Evolutionary conservation across 192 early-diverging fungal species (phyloP), one percentile per base, ranked within the genome.

Genomic region (Coemansia asiatica): DNA sequence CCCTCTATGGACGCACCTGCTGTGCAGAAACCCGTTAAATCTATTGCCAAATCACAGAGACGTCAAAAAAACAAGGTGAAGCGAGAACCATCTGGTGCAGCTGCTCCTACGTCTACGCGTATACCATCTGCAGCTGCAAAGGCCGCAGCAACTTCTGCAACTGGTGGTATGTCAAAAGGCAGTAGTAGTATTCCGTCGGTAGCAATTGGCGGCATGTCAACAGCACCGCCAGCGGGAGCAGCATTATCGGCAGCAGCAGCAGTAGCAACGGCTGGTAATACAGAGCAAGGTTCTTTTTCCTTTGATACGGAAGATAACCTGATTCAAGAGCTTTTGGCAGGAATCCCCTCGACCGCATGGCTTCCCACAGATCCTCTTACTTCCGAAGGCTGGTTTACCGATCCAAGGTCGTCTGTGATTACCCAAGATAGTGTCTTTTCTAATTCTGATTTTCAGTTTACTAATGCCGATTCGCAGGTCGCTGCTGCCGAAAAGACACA

Each of bases 301-400:
- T 51, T 71, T 22, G 72, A 74, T 44, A 62, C 54, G 7, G 76
- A 74, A 7, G 77, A 80, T 44, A 58, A 29, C 12, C 31, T 80
- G 50, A 80, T 80, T 8, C 77, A 74, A 50, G 77, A 80, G 66
- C 69, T 80, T 44, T 50, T 80, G 57, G 77, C 77, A 0, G 77
- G 77, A 2, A 74, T 80, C 29, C 77, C 77, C 10, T 67, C 77
- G 5, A 71, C 77, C 0, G 68, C 72, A 16, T 74, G 72, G 77
- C 54, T 71, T 4, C 77, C 68, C 5, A 80, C 77, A 8, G 77
- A 80, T 26, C 77, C 77, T 8, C 56, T 80, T 61, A 80, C 77
- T 15, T 80, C 77, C 6, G 77, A 80, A 33, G 77, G 62, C 47
- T 80, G 77, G 77, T 80, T 80, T 51, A 64, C 62, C 0, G 72